Conservation (phyloP, 2,329 filamentous ascomycete species). For the Beauveria asiatica region DNA sequence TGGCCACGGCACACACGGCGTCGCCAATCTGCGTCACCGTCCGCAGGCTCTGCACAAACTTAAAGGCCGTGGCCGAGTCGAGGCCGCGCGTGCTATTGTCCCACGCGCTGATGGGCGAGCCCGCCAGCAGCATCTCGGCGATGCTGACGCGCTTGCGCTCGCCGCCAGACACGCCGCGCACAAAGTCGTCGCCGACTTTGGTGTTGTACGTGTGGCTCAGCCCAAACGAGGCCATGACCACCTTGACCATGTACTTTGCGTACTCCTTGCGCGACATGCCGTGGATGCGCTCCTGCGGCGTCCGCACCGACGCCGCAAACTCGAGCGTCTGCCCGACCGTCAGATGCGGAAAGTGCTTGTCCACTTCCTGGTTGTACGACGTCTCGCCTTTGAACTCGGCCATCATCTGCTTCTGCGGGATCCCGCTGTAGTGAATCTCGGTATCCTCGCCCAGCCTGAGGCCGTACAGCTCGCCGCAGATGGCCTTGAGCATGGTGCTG, state of each 20-base stretch:
- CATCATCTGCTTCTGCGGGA: conserved; percentile 43
- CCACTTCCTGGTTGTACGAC: conserved; percentile 68
- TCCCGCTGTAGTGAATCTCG: conserved; percentile 54
- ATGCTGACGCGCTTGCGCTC: conserved; percentile 76
- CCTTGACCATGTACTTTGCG: conserved; percentile 52
- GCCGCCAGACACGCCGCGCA: conserved; percentile 63
- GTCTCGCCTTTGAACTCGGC: conserved; percentile 57
- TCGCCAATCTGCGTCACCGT: conserved; percentile 55
- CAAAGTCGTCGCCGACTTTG: conserved; percentile 65
- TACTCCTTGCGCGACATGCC: conserved; percentile 55
- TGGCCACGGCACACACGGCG: conserved; percentile 55
- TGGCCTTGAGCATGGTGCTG: conserved; percentile 53
- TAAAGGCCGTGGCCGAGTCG: conserved; percentile 63
- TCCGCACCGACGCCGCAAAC: conserved; percentile 62
- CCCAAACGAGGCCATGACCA: conserved; percentile 64
- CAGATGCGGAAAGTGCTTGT: conserved; percentile 70
- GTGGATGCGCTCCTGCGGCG: conserved; percentile 55
- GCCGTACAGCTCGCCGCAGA: conserved; percentile 52
- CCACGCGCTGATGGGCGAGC: conserved; percentile 51
- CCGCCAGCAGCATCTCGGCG: conserved; percentile 64
- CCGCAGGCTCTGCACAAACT: conserved; percentile 61
- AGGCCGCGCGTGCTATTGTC: conserved; percentile 67
- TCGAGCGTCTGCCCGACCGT: conserved; percentile 66
- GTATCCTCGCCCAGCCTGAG: conserved; percentile 43
- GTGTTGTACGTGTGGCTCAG: conserved; percentile 65